These are phyloP conservation scores for Fulvia fulva DNA, from an alignment of 2,329 filamentous ascomycete species.

Conservation along the genomic window DNA sequence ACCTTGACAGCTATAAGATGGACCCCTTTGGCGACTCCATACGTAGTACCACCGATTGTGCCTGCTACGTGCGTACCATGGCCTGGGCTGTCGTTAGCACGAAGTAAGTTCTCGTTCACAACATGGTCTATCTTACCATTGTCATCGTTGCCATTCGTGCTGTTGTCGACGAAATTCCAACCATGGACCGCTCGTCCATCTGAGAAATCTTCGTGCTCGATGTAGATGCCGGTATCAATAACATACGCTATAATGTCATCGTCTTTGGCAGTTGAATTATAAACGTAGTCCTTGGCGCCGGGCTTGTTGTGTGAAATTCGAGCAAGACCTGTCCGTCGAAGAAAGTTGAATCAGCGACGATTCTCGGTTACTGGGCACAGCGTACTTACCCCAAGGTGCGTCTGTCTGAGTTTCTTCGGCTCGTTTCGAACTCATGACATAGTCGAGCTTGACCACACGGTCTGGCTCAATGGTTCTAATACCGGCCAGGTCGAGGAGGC, in stretches of 20 bases:
- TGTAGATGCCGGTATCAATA: conserved; percentile 34
- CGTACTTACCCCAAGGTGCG: no score
- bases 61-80: conserved; percentile 62
- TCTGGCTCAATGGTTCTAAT: no score
- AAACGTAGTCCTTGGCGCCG: neutral
- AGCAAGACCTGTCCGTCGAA: neutral
- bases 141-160: conserved; percentile 32
- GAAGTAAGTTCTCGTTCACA: no score
- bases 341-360: no score
- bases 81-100: conserved; percentile 38
- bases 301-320: neutral
- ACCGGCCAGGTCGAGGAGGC: no score
- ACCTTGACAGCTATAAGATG: conserved; percentile 59
- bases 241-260: conserved; percentile 41
- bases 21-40: conserved; percentile 60
- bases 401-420: no score
- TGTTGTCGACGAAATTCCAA: conserved; percentile 24
- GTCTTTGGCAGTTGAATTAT: conserved; percentile 15
- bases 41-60: conserved; percentile 58
- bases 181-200: conserved; percentile 35
- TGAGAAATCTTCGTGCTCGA: conserved; percentile 32
- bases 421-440: no score
- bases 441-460: no score
- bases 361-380: no score
- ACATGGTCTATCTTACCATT: conserved; percentile 36